Evolutionary conservation across 2,329 filamentous ascomycete species (phyloP).

Genomic region (Pseudogymnoascus sp.): DNA sequence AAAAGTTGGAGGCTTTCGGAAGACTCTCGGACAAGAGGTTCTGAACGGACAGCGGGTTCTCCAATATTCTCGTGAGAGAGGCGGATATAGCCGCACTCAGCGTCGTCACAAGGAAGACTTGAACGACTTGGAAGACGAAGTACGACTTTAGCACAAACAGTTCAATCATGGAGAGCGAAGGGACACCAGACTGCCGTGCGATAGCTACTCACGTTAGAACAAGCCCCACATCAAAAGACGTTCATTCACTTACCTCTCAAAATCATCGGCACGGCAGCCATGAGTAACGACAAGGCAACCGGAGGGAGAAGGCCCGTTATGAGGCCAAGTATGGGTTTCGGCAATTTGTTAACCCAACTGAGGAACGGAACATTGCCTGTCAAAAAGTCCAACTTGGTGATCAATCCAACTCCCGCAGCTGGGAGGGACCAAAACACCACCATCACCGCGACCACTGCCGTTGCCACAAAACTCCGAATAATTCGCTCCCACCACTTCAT

Average conservation of each 20-base stretch:
- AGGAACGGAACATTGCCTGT: conserved; percentile 46
- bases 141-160: conserved; percentile 56
- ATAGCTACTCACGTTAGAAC: conserved; percentile 35
- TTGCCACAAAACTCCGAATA: conserved; percentile 43
- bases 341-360: conserved; percentile 49
- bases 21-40: conserved; percentile 47
- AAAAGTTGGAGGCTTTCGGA: conserved; percentile 59
- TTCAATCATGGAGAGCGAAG: conserved; percentile 52
- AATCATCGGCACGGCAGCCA: conserved; percentile 52
- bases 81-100: conserved; percentile 53
- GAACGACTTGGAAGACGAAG: conserved; percentile 56
- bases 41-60: conserved; percentile 41
- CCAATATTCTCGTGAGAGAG: conserved; percentile 43
- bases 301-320: conserved; percentile 56
- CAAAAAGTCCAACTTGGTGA: conserved; percentile 55
- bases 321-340: conserved; percentile 47
- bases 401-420: conserved; percentile 54
- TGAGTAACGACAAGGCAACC: conserved; percentile 51
- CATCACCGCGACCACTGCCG: conserved; percentile 46
- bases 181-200: conserved; percentile 51
- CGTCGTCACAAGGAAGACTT: conserved; percentile 63
- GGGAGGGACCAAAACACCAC: conserved; percentile 65
- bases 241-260: conserved; percentile 42
- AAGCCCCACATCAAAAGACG: neutral
- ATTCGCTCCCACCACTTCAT: conserved; percentile 57